A percentile compares a stretch with the other conserved stretches of the same genome.
phyloP scores from a whole-genome alignment of 2,329 filamentous ascomycete genomes.

The Lasiodiplodia sp. region DNA sequence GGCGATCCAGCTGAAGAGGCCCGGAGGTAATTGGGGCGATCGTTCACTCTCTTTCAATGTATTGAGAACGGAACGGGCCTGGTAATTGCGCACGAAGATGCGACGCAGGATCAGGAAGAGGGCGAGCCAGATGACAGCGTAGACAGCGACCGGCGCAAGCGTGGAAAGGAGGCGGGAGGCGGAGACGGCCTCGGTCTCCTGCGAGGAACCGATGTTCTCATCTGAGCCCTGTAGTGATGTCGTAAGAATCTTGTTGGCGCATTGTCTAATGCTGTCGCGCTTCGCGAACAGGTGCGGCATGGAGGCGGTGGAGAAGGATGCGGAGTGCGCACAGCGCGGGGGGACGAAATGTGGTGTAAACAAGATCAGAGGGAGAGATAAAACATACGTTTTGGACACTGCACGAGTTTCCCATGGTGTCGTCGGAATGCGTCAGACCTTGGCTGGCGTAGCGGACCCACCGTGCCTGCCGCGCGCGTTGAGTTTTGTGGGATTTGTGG shows the following conservation, averaged over 20 bases:
- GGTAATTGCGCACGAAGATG: constrained; percentile 61
- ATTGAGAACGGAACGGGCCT: constrained; percentile 51
- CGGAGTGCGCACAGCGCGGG: constrained; percentile 8
- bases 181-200: constrained; percentile 50
- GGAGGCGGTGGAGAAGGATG: neutral
- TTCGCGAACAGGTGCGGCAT: neutral
- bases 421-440: neutral
- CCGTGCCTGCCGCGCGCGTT: constrained; percentile 17
- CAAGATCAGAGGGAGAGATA: neutral
- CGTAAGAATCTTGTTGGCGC: constrained; percentile 7
- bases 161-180: constrained; percentile 56
- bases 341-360: neutral
- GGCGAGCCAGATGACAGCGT: constrained; percentile 58
- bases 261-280: neutral
- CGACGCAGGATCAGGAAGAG: constrained; percentile 61
- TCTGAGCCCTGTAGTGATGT: constrained; percentile 38
- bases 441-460: constrained; percentile 1
- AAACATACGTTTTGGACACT: constrained; percentile 6
- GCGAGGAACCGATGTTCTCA: constrained; percentile 53
- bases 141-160: constrained; percentile 61
- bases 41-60: constrained; percentile 24
- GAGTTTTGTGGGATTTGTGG: constrained; percentile 14
- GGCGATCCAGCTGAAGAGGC: constrained; percentile 49
- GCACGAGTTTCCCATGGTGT: constrained; percentile 16
- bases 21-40: constrained; percentile 25